Conservation (phyloP, 805 yeast species). For the Teunomyces tritomae region DNA sequence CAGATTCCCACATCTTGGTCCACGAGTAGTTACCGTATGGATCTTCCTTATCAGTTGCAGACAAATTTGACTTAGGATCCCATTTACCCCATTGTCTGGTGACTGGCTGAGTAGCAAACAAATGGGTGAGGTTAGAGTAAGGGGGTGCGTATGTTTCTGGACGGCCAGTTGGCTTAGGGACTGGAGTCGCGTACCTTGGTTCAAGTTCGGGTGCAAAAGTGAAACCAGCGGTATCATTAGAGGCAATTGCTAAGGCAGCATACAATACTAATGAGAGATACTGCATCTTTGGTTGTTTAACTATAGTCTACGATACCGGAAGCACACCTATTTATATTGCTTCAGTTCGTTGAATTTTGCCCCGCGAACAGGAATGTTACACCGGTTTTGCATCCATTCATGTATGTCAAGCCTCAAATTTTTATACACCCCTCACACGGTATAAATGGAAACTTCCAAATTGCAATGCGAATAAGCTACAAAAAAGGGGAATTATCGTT, state of each 20-base stretch:
- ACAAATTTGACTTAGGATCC: conserved; percentile 10
- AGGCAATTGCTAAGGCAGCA: not conserved
- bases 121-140: not conserved
- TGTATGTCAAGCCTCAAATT: too few relatives aligned
- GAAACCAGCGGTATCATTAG: not conserved
- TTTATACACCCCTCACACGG: too few relatives aligned
- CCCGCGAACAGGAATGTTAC: too few relatives aligned
- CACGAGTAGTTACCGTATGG: conserved; percentile 22
- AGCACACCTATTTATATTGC: not conserved
- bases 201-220: conserved; percentile 2
- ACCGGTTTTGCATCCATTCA: too few relatives aligned
- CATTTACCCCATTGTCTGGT: conserved; percentile 20
- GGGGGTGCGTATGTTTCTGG: conserved; percentile 1
- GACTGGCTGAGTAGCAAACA: not conserved
- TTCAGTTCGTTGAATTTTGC: not conserved
- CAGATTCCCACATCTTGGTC: conserved; percentile 15
- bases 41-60: conserved; percentile 16
- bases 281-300: not conserved
- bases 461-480: too few relatives aligned
- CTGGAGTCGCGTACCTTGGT: conserved; percentile 3
- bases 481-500: too few relatives aligned
- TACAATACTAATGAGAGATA: not conserved
- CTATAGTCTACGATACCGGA: not conserved
- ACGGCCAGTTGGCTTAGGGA: conserved; percentile 1
- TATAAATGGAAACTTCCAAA: too few relatives aligned